Base-by-base conservation (phyloP, 2,329 filamentous ascomycete species). In the Dactylella cylindrospora region DNA sequence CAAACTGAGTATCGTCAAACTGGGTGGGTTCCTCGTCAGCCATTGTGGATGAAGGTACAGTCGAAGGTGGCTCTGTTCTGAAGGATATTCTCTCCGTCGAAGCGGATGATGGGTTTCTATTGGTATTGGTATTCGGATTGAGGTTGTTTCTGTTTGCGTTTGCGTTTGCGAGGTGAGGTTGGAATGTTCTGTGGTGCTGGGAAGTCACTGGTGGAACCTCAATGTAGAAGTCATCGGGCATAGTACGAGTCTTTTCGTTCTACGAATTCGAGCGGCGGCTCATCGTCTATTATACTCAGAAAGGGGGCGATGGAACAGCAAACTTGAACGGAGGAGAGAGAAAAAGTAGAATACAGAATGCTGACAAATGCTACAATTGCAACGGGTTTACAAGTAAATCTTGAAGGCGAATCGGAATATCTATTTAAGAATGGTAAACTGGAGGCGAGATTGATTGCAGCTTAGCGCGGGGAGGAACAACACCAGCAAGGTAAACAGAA, bases 1-100 rank as follows among this genome's bases (percentile, higher is more conserved):
- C 83, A 70, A 83, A 80, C 64, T 83, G 80, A 68, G 80, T 79
- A 68, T 83, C 81, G 54, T 80, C 80, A 64, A 85, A 84, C 66
- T 94, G 87, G 29, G 83, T 82, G 65, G 85, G 80, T 66, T 82
- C 80, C 41, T 80, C 78, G 60, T 76, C 74, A 29, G 49, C 57
- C 57, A 62, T 62, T 17, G 57, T 62, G 23, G 57, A 62, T 20
- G 49, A 54, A 28, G 57, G 43, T 32, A 54, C 31, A 20, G 49
- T 62, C 20, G 43, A 52, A 15, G 43, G 57, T 35, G 57, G 57
- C n/a, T 52, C 51, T n/a, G 49, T 39, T 29, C 49, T 32, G 20
- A 40, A 62, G 12, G 57, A 62, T 25, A 62, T 32, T 45, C 49
- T 53, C 29, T 62, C 29, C 3, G 57, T 62, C 28, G 49, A 41